phyloP scores from a whole-genome alignment of 495 filamentous ascomycete species.

The Aspergillus homomorphus region DNA sequence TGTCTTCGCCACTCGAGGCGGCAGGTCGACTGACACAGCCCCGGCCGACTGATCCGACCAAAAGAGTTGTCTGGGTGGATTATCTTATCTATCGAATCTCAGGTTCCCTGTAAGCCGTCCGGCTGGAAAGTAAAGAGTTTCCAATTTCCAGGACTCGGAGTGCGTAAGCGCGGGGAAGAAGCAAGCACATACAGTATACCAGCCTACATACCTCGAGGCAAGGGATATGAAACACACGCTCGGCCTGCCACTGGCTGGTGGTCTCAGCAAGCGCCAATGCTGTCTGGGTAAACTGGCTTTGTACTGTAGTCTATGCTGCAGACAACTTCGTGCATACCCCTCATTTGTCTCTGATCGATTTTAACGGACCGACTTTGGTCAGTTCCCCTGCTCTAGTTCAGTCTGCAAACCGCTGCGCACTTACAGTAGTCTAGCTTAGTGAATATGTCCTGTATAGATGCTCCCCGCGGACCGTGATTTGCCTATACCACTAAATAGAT shows the following conservation, averaged over 20 bases:
- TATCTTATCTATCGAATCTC: background rate
- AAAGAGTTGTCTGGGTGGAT: background rate
- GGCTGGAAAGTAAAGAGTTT: background rate
- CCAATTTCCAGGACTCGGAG: slow-evolving; percentile 1
- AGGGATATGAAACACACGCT: slow-evolving; percentile 18
- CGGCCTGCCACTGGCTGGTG: background rate
- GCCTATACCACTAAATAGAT: background rate
- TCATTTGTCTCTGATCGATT: background rate
- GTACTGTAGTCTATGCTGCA: no score
- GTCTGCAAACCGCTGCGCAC: background rate
- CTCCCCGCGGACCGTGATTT: background rate
- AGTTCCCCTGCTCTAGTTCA: background rate
- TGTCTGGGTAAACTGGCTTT: no score
- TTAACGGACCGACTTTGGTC: background rate
- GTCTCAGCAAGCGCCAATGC: slow-evolving; percentile 13
- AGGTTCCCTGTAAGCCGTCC: background rate
- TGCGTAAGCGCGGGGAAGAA: slow-evolving; percentile 5
- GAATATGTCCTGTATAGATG: no score
- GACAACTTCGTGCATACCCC: no score
- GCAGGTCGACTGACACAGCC: background rate
- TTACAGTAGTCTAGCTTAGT: background rate
- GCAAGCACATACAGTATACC: slow-evolving; percentile 5
- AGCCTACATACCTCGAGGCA: slow-evolving; percentile 11
- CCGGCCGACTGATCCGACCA: no score
- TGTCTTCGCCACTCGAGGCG: background rate